Evolutionary conservation across 306 rosid species (phyloP).

Genomic region (Prunus fruticosa): DNA sequence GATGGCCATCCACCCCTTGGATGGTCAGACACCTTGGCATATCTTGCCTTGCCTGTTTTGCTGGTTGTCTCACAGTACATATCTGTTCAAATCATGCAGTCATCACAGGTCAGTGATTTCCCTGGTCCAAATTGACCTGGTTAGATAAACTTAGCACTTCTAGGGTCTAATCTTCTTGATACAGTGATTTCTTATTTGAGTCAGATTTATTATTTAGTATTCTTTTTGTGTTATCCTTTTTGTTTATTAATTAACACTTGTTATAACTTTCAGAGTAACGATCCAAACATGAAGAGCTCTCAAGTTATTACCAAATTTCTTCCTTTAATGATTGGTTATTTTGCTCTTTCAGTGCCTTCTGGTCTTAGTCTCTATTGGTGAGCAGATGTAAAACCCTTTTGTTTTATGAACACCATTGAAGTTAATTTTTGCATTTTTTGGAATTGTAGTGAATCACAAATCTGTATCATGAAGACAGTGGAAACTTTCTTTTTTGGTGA

Average conservation of each 20-base stretch:
- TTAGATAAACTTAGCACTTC: constrained; percentile 12
- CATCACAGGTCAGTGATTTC: constrained; percentile 77
- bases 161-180: constrained; percentile 6
- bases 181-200: neutral
- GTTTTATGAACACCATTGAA: neutral
- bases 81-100: constrained; percentile 95
- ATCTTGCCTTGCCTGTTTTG: constrained; percentile 87
- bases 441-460: neutral
- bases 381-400: constrained; percentile 28
- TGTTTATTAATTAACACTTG: neutral
- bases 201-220: neutral
- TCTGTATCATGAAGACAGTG: neutral
- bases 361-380: constrained; percentile 99
- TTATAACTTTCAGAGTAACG: constrained; percentile 55
- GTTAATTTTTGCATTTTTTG: neutral
- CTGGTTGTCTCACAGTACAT: constrained; percentile 80
- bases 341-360: constrained; percentile 97
- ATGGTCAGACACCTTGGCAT: constrained; percentile 97
- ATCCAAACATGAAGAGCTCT: constrained; percentile 92
- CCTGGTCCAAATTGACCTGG: constrained; percentile 9
- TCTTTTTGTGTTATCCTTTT: neutral
- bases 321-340: constrained; percentile 94
- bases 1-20: constrained; percentile 99
- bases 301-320: constrained; percentile 75
- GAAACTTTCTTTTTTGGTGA: neutral